phyloP scores from a whole-genome alignment of 495 filamentous ascomycete genomes.

The Friedmanniomyces simplex region DNA sequence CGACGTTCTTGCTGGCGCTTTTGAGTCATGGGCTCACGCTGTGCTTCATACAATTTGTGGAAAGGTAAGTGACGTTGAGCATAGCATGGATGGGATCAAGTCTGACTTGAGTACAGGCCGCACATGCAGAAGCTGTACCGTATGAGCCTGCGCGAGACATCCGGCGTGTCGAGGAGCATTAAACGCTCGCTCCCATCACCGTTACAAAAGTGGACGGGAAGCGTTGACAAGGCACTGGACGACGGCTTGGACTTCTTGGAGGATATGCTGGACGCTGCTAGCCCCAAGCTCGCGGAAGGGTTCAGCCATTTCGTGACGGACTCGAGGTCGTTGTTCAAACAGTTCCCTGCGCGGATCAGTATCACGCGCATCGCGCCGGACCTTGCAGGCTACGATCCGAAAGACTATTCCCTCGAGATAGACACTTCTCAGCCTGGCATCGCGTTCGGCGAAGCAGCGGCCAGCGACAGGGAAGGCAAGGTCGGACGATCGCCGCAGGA shows the following conservation, averaged over 20 bases:
- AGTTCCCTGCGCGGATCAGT: constrained; percentile 79
- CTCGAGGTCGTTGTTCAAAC: constrained; percentile 75
- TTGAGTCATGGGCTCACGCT: constrained; percentile 76
- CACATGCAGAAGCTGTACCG: constrained; percentile 99
- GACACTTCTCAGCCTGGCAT: constrained; percentile 48
- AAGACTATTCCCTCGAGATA: constrained; percentile 69
- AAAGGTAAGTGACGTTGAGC: constrained; percentile 33
- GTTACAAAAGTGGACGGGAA: constrained; percentile 62
- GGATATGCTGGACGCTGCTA: constrained; percentile 79
- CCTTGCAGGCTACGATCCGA: constrained; percentile 70
- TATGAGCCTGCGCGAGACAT: constrained; percentile 67
- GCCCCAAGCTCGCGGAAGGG: constrained; percentile 75
- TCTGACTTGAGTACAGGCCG: constrained; percentile 38
- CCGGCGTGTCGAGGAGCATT: constrained; percentile 82
- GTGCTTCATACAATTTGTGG: constrained; percentile 83
- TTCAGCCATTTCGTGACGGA: constrained; percentile 81
- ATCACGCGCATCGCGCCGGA: constrained; percentile 74
- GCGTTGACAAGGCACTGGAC: constrained; percentile 75
- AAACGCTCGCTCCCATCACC: constrained; percentile 81
- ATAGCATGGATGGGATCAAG: background rate
- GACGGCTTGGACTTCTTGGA: constrained; percentile 81
- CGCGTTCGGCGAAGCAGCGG: constrained; percentile 36
- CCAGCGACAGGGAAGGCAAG: constrained; percentile 41
- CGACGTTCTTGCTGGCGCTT: constrained; percentile 74
- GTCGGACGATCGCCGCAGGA: constrained; percentile 41